Percentiles rank a stretch among this genome's conserved stretches.
These are phyloP conservation scores for Austropuccinia psidii DNA, from an alignment of 1,284 basidiomycete species.

Conservation along the genomic window DNA sequence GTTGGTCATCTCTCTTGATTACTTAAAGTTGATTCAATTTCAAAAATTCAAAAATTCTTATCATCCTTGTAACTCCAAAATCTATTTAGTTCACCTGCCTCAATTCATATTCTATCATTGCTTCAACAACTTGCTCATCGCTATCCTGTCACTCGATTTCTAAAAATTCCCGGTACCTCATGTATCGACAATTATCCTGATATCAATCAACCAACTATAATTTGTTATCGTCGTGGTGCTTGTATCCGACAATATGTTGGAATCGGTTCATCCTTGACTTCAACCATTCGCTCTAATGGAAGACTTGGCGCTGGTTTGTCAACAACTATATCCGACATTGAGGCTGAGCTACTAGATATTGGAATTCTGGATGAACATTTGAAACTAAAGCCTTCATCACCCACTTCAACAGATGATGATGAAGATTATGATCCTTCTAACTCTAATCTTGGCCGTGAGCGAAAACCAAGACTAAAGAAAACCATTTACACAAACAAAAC, in stretches of 20 bases:
- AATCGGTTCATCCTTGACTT: not conserved
- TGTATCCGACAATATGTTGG: conserved; percentile 29
- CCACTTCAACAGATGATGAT: not conserved
- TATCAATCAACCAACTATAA: conserved; percentile 23
- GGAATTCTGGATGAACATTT: conserved; percentile 21
- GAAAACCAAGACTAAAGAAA: conserved; percentile 2
- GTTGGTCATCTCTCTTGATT: not conserved
- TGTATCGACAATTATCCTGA: conserved; percentile 33
- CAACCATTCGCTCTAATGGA: not conserved
- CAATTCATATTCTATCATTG: conserved; percentile 3
- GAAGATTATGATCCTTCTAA: not conserved
- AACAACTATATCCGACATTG: not conserved
- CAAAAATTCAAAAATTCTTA: not conserved
- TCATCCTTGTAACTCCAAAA: not conserved
- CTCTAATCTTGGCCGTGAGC: not conserved
- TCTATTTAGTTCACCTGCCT: conserved; percentile 3
- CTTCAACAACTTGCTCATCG: conserved; percentile 3
- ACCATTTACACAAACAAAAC: not conserved
- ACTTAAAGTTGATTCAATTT: not conserved
- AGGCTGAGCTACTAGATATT: conserved; percentile 4
- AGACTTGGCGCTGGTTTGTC: not conserved
- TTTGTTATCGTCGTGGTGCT: conserved; percentile 9
- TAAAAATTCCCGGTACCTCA: conserved; percentile 14
- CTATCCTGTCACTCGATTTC: conserved; percentile 23
- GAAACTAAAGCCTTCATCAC: not conserved